phyloP scores from a whole-genome alignment of 164 flowering plant species.

The Nymphaea colorata region DNA sequence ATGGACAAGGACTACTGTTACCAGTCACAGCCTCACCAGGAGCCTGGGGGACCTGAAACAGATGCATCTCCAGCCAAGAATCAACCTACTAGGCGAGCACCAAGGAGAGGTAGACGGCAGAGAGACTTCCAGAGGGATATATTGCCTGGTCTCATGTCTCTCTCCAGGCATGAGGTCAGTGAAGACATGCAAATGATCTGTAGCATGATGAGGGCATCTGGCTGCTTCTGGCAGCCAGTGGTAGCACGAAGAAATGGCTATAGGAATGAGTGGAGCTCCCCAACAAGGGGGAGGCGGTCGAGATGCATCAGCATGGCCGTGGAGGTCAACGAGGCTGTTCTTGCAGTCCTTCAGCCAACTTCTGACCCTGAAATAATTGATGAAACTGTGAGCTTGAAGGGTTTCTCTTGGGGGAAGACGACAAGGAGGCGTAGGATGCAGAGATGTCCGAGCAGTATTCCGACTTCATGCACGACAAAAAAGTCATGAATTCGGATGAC shows the following conservation, averaged over 20 bases:
- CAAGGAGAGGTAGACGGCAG: conserved; percentile 76
- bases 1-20: conserved; percentile 36
- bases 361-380: conserved; percentile 21
- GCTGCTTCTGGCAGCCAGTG: conserved; percentile 58
- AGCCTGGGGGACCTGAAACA: conserved; percentile 18
- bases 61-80: conserved; percentile 15
- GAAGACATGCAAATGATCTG: conserved; percentile 75
- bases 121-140: conserved; percentile 95
- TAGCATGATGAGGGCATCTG: conserved; percentile 69
- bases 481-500: not conserved
- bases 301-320: conserved; percentile 11
- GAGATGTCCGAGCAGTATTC: conserved; percentile 54
- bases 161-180: conserved; percentile 85
- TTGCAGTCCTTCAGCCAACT: conserved; percentile 16
- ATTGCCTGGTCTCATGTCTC: conserved; percentile 73
- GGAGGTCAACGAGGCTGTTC: conserved; percentile 3
- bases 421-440: conserved; percentile 65
- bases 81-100: conserved; percentile 51
- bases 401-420: conserved; percentile 91
- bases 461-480: conserved; percentile 8
- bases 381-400: conserved; percentile 49
- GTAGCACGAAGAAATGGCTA: conserved; percentile 45
- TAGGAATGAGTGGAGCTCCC: conserved; percentile 30
- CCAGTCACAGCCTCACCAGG: conserved; percentile 23
- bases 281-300: conserved; percentile 46